Base-by-base conservation (phyloP, 495 filamentous ascomycete species). In the Elasticomyces elasticus region DNA sequence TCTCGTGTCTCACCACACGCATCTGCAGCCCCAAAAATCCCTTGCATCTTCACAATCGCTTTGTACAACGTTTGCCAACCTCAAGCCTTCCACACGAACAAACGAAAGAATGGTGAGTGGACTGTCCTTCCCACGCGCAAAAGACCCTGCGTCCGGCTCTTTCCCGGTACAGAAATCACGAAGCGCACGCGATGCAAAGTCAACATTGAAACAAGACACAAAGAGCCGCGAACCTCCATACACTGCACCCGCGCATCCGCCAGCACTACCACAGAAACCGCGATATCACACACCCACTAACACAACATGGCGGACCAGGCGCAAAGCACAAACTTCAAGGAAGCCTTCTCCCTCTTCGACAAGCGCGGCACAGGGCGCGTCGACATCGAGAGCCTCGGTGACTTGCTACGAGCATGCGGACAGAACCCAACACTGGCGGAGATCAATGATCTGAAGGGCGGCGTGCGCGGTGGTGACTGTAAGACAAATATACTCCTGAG, bases 301-400 rank as follows among this genome's bases (percentile, higher is more conserved):
- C 40, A 43, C 40, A 4, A 45, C 42, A 58, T 58, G 58, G 58
- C 47, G 31, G 38, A 57, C 19, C 58, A 61, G 58, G 58, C 58
- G 49, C 58, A 61, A 61, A 53, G 48, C 51, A 97, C 92, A 69
- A 97, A 98, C 82, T 98, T 97, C 87, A 96, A 96, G 78, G 92
- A 98, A 84, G 92, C 92, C 57, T 98, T 98, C 77, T 87, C 89
- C 47, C 87, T 98, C 66, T 98, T 96, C 78, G 92, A 98, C 76
- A 95, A 95, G 79, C 89, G 92, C 64, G 92, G 94, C 64, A 91
- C 84, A 66, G 87, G 87, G 59, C 89, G 86, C 55, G 92, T 97
- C 62, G 68, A 84, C 10, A 77, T 87, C 68, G 85, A 90, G 52
- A 85, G 82, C 50, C 80, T 98, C 17, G 92, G 92, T 27, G 94